phyloP scores from a whole-genome alignment of 768 basidiomycete genomes.

The Rhizopogon sp. region DNA sequence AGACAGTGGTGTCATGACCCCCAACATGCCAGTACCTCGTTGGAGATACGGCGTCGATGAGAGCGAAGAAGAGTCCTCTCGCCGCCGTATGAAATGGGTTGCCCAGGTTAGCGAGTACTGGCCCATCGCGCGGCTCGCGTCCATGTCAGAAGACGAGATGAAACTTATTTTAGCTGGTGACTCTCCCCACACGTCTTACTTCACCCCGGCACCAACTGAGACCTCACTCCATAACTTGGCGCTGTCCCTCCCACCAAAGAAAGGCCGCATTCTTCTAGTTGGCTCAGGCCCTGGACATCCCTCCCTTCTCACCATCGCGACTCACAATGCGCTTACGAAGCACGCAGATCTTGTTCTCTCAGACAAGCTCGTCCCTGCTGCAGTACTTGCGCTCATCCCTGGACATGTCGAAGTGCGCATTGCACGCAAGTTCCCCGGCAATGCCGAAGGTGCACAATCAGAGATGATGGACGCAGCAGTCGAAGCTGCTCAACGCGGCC shows the following conservation, averaged over 20 bases:
- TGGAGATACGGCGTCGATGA: conserved; percentile 29
- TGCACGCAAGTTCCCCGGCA: conserved; percentile 96
- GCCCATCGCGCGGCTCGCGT: conserved; percentile 73
- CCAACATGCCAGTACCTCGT: conserved; percentile 65
- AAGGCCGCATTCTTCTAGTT: conserved; percentile 81
- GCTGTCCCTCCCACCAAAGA: conserved; percentile 12
- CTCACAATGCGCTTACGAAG: conserved; percentile 72
- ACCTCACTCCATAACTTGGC: conserved; percentile 26
- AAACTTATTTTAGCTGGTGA: conserved; percentile 38
- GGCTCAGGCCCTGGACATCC: conserved; percentile 97
- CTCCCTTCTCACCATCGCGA: conserved; percentile 83
- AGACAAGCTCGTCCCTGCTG: conserved; percentile 92
- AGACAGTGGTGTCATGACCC: conserved; percentile 50
- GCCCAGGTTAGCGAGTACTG: conserved; percentile 97
- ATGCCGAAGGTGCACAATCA: conserved; percentile 89
- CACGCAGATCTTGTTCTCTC: conserved; percentile 86
- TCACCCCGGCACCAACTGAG: conserved; percentile 23
- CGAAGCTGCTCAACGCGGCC: conserved; percentile 71
- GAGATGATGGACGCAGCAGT: conserved; percentile 94
- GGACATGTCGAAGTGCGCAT: conserved; percentile 69
- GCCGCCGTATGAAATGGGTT: conserved; percentile 85
- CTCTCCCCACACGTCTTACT: background rate
- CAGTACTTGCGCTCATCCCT: conserved; percentile 84
- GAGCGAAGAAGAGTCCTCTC: conserved; percentile 40
- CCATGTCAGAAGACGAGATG: conserved; percentile 67